Base-by-base conservation (phyloP, 139 green algal genomes). In the Asterochloris erici region DNA sequence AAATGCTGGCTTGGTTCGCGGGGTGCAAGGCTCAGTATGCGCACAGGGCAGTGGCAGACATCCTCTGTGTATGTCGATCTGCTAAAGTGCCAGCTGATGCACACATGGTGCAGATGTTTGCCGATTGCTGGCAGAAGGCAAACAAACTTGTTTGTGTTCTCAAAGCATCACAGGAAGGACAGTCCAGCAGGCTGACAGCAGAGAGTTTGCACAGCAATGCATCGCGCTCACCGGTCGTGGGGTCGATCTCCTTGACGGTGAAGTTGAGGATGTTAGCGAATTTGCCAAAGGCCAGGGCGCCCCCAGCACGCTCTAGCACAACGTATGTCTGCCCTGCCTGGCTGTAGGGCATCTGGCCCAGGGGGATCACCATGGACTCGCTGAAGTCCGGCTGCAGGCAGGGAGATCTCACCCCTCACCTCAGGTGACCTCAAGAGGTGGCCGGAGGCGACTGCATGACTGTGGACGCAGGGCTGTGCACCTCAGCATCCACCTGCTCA, bases 211-310 rank as follows among this genome's bases (percentile, higher is more conserved):
- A 77, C 71, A 10, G 54, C 9, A 82, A 54, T 54, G 38, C 38
- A 54, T 2, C 38, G 64, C 91, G 83, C 82, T 89, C 87, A 84
- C 96, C 96, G 64, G 91, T 97, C 15, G 85, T 85, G 0, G 96
- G 96, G 84, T 99, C 97, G 26, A 99, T 95, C 91, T 99, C 97
- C 88, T 99, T 99, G 74, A 99, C 90, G 47, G 85, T 95, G 89
- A 99, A 99, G 81, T 93, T 95, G 23, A 99, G 89, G 68, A 91
- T 93, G 85, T 90, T 91, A 63, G 84, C 84, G 16, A 93, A 71
- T 83, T 94, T 95, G 82, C 91, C 95, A 28, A 94, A 60, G 0
- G 88, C 81, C 60, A 94, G 61, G 63, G 81, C 80, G 38, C 91
- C 92, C 0, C 88, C 86, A 9, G 88, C 83, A 13, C 91, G 88